Evolutionary conservation across 176 grass and related monocot species (phyloP), one percentile per base, ranked within the genome.

Genomic region (Panicum miliaceum): DNA sequence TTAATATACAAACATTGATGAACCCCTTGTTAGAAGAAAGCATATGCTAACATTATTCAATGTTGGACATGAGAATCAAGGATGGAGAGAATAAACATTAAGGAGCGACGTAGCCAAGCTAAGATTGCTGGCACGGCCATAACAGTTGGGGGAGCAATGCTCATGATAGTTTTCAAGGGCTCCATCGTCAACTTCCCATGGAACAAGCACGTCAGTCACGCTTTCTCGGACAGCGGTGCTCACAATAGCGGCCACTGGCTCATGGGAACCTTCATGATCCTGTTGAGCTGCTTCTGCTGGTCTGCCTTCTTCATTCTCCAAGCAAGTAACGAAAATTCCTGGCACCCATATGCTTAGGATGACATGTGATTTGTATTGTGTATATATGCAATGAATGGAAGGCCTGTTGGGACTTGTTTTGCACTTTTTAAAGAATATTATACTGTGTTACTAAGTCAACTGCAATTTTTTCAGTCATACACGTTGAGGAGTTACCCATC

Each of bases 281-380:
- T 97, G 42, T 81, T 89, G 71, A 94, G 95, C 73, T 92, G 88
- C 86, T 94, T 97, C 81, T 91, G 90, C 69, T 97, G 95, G 95
- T 94, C 95, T 15, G 84, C 78, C 46, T 97, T 97, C 86, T 94
- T 97, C 86, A 72, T 97, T 25, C 75, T 97, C 50, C 95, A 97
- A 82, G 94, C 92, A 87, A 80, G 60, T 43, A 69, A n/a, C 29
- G 58, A 70, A n/a, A 25, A 70, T 27, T 29, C 14, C 35, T 25
- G 52, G 12, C 42, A 16, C 23, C 6, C 3, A 48, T 48, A 29
- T 27, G 43, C 12, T 29, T 29, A 12, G 1, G 10, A 53, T 27
- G 12, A 1, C 25, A 48, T 47, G 11, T 72, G 14, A 27, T 16
- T 16, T 48, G 47, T 48, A 16, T 16, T 8, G 41, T 47, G 47